Conservation (phyloP, 2,329 filamentous ascomycete genomes). For the Fusarium nisikadoi region DNA sequence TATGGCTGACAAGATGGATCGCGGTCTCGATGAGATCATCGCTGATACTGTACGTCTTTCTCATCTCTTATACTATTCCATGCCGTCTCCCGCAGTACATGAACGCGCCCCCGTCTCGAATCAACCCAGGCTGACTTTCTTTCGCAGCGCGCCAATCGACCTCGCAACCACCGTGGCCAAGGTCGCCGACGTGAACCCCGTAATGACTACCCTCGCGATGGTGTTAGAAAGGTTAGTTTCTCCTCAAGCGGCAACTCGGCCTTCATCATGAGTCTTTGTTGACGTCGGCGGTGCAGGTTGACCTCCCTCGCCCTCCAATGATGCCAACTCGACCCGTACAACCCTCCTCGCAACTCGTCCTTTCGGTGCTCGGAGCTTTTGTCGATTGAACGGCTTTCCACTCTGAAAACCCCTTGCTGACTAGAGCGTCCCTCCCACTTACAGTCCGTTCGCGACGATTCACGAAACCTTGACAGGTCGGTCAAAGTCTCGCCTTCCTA, state of each 20-base stretch:
- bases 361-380: slow-evolving; percentile 47
- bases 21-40: slow-evolving; percentile 67
- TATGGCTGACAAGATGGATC: slow-evolving; percentile 61
- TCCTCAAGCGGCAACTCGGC: background rate
- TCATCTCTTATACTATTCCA: slow-evolving; percentile 3
- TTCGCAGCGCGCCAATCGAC: slow-evolving; percentile 45
- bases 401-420: slow-evolving; percentile 54
- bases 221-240: slow-evolving; percentile 82
- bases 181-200: slow-evolving; percentile 52
- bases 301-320: slow-evolving; percentile 46
- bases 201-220: slow-evolving; percentile 76
- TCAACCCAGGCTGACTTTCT: slow-evolving; percentile 35
- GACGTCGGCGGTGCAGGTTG: slow-evolving; percentile 47
- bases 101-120: slow-evolving; percentile 23
- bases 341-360: slow-evolving; percentile 45
- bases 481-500: slow-evolving; percentile 42
- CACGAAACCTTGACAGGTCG: slow-evolving; percentile 77
- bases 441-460: slow-evolving; percentile 71
- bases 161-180: slow-evolving; percentile 51
- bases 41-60: slow-evolving; percentile 56
- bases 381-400: slow-evolving; percentile 46
- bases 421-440: slow-evolving; percentile 50
- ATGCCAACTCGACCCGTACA: slow-evolving; percentile 46
- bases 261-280: slow-evolving; percentile 26
- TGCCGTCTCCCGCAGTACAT: slow-evolving; percentile 4